Conservation (phyloP, 352 stramenopile species). For the Phytophthora pseudosyringae region DNA sequence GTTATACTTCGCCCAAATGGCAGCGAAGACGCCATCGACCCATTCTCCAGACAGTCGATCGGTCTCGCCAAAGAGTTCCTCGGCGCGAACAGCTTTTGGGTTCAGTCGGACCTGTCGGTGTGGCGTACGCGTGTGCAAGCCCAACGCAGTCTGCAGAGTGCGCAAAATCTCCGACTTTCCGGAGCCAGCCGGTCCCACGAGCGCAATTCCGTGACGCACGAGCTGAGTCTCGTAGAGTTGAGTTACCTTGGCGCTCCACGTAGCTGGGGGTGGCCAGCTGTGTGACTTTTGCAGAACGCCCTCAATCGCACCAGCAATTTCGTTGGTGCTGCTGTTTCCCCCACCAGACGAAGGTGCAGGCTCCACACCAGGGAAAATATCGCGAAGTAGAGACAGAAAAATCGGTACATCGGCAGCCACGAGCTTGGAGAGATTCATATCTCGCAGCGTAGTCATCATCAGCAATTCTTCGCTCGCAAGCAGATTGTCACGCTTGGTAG, state of each 20-base stretch:
- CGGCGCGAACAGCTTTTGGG: slow-evolving; percentile 80
- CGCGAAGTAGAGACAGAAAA: slow-evolving; percentile 89
- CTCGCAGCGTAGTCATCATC: slow-evolving; percentile 95
- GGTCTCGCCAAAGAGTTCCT: slow-evolving; percentile 87
- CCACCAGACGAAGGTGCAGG: slow-evolving; percentile 35
- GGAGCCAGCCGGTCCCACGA: slow-evolving; percentile 87
- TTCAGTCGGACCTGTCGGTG: slow-evolving; percentile 86
- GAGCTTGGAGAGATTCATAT: slow-evolving; percentile 95
- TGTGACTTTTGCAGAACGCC: slow-evolving; percentile 69
- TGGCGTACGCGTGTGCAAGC: slow-evolving; percentile 58
- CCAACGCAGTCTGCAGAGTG: slow-evolving; percentile 71
- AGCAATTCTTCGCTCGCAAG: slow-evolving; percentile 94
- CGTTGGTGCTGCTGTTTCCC: slow-evolving; percentile 55
- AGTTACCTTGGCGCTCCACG: slow-evolving; percentile 91
- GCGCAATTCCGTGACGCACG: slow-evolving; percentile 91
- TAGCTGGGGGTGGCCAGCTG: slow-evolving; percentile 38
- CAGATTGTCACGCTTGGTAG: slow-evolving; percentile 95
- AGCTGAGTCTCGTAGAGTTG: slow-evolving; percentile 94
- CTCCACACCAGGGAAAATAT: slow-evolving; percentile 87
- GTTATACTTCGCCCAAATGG: slow-evolving; percentile 90
- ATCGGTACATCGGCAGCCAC: slow-evolving; percentile 92
- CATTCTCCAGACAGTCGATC: slow-evolving; percentile 80
- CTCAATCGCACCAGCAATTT: slow-evolving; percentile 74
- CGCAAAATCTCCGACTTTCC: slow-evolving; percentile 82
- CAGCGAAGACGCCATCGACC: slow-evolving; percentile 81